These are phyloP conservation scores for Platanthera zijinensis DNA, from an alignment of 106 monocot species.

Conservation along the genomic window DNA sequence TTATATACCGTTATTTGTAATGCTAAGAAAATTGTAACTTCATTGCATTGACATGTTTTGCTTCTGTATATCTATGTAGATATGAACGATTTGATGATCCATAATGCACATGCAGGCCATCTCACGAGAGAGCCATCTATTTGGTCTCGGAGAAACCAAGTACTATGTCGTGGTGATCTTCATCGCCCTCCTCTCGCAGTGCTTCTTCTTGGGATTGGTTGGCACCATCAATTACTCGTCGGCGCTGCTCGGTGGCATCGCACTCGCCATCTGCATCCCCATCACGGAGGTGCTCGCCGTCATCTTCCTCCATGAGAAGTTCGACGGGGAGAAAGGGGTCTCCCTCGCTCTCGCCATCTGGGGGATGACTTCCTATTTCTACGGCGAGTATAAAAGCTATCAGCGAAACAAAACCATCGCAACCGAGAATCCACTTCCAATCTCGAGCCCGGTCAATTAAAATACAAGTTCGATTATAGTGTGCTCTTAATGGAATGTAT, in stretches of 20 bases:
- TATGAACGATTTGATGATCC: too few relatives aligned
- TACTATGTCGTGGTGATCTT: slow-evolving; percentile 13
- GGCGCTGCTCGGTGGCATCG: slow-evolving; percentile 15
- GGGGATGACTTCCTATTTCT: slow-evolving; percentile 52
- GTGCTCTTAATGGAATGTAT: too few relatives aligned
- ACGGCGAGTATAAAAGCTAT: slow-evolving; percentile 32
- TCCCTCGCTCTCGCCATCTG: slow-evolving; percentile 27
- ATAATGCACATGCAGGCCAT: slow-evolving; percentile 11
- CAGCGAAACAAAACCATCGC: neutral
- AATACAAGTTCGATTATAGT: neutral
- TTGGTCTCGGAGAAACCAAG: slow-evolving; percentile 13
- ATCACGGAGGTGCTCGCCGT: slow-evolving; percentile 12
- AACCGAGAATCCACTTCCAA: neutral
- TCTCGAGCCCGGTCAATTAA: neutral
- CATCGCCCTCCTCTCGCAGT: slow-evolving; percentile 9
- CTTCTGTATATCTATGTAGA: too few relatives aligned
- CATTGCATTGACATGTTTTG: too few relatives aligned
- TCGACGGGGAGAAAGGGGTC: slow-evolving; percentile 8
- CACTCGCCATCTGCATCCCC: slow-evolving; percentile 5
- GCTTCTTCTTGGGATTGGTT: slow-evolving; percentile 11
- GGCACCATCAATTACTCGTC: slow-evolving; percentile 8
- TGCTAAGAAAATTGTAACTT: too few relatives aligned
- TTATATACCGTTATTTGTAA: too few relatives aligned
- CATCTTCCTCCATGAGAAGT: slow-evolving; percentile 9
- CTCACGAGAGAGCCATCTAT: slow-evolving; percentile 8